Percentiles rank a stretch among this genome's conserved stretches.
Evolutionary conservation across 768 basidiomycete genomes (phyloP).

Genomic region (Mycena rebaudengoi): DNA sequence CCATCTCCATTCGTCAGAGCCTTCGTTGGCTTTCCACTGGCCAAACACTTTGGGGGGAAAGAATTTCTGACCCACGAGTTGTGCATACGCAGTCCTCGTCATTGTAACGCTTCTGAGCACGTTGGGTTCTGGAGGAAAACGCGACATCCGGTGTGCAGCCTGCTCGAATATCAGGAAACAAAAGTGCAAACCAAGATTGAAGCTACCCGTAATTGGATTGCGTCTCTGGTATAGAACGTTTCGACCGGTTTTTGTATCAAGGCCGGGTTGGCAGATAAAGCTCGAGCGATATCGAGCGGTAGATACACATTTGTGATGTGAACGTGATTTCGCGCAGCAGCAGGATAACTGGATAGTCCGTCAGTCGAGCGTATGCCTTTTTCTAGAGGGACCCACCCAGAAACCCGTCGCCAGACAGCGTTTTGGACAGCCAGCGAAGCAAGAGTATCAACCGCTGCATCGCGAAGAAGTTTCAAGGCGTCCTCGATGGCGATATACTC

Average conservation of each 20-base stretch:
- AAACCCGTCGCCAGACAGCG: slow-evolving; percentile 74
- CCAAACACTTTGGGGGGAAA: slow-evolving; percentile 92
- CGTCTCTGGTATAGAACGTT: slow-evolving; percentile 95
- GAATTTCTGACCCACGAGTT: slow-evolving; percentile 90
- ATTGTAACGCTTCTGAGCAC: slow-evolving; percentile 72
- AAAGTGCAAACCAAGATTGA: background rate
- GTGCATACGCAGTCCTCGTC: slow-evolving; percentile 95
- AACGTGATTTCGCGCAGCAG: slow-evolving; percentile 66
- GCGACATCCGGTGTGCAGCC: slow-evolving; percentile 89
- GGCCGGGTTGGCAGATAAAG: slow-evolving; percentile 66
- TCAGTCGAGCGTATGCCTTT: too few relatives aligned
- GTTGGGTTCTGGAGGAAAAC: slow-evolving; percentile 81
- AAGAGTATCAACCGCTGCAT: slow-evolving; percentile 59
- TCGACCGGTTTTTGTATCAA: slow-evolving; percentile 90
- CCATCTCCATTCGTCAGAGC: slow-evolving; percentile 76
- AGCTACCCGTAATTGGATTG: slow-evolving; percentile 81
- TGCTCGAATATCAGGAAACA: slow-evolving; percentile 38
- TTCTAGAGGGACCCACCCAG: too few relatives aligned
- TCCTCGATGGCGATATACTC: slow-evolving; percentile 67
- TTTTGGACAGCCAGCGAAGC: slow-evolving; percentile 71
- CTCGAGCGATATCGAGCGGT: slow-evolving; percentile 81
- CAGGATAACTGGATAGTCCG: slow-evolving; percentile 78
- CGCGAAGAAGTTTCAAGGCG: slow-evolving; percentile 69
- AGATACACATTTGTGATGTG: slow-evolving; percentile 84
- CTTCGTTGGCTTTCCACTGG: slow-evolving; percentile 69